These are phyloP conservation scores for Tricholoma bakamatsutake DNA, from an alignment of 768 basidiomycete genomes.

Conservation along the genomic window DNA sequence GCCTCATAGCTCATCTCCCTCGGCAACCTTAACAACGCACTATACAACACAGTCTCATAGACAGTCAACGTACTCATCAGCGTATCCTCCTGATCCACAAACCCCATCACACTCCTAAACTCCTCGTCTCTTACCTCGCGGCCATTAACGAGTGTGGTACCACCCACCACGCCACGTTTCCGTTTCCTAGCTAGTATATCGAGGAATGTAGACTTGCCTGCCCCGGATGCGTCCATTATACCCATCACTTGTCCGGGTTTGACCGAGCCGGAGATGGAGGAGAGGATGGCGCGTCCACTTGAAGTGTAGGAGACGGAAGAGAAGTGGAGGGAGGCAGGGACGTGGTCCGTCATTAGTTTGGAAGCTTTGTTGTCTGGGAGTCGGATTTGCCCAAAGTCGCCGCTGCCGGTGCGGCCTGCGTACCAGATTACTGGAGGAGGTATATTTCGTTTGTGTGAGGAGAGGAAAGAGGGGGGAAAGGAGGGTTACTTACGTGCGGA, in stretches of 20 bases:
- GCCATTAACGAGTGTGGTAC: conserved; percentile 82
- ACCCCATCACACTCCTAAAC: conserved; percentile 86
- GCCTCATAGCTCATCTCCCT: conserved; percentile 93
- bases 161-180: conserved; percentile 74
- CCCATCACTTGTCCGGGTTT: conserved; percentile 90
- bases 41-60: conserved; percentile 95
- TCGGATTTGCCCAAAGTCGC: conserved; percentile 66
- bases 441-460: neutral
- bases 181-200: conserved; percentile 91
- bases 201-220: conserved; percentile 93
- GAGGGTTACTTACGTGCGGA: conserved; percentile 43
- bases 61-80: conserved; percentile 96
- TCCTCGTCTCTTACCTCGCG: conserved; percentile 64
- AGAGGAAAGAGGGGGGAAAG: neutral
- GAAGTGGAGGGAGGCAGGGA: conserved; percentile 93
- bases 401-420: conserved; percentile 66
- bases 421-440: conserved; percentile 74
- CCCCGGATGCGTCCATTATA: conserved; percentile 95
- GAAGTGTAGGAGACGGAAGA: conserved; percentile 77
- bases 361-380: conserved; percentile 78
- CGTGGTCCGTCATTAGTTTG: conserved; percentile 89
- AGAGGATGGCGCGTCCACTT: conserved; percentile 61
- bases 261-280: conserved; percentile 74
- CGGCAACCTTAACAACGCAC: conserved; percentile 84
- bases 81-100: conserved; percentile 98